Evolutionary conservation across 1,284 basidiomycete species (phyloP).

Genomic region (Austropuccinia psidii): DNA sequence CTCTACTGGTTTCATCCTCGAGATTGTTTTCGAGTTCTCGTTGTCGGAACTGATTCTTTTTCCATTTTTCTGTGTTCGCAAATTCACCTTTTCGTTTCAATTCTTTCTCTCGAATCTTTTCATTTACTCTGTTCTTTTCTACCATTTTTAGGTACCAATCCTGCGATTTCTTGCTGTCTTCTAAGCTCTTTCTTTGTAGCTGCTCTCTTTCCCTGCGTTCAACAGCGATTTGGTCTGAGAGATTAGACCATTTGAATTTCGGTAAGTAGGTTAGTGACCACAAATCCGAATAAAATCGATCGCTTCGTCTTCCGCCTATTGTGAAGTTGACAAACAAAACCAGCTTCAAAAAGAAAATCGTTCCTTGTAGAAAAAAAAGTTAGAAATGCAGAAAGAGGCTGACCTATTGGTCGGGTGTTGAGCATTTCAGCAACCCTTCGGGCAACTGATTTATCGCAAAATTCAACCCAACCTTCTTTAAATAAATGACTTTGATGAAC

Average conservation of each 20-base stretch:
- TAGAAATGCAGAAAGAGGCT: conserved; percentile 10
- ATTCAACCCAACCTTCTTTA: conserved; percentile 98
- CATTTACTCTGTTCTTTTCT: conserved; percentile 80
- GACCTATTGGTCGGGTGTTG: conserved; percentile 82
- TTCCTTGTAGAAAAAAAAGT: neutral
- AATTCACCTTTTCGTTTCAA: neutral
- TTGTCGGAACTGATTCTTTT: conserved; percentile 1
- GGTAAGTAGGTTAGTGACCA: conserved; percentile 99
- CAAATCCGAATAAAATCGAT: conserved; percentile 82
- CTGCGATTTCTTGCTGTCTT: conserved; percentile 80
- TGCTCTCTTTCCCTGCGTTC: conserved; percentile 83
- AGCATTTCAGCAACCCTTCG: conserved; percentile 86
- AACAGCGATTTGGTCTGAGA: conserved; percentile 98
- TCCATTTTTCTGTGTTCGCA: neutral
- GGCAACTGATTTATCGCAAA: conserved; percentile 83
- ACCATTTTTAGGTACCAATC: conserved; percentile 89
- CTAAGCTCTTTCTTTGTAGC: conserved; percentile 77
- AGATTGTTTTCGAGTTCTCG: conserved; percentile 34
- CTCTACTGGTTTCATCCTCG: conserved; percentile 31
- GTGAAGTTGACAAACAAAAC: neutral
- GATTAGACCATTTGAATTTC: conserved; percentile 97
- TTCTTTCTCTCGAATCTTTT: conserved; percentile 67
- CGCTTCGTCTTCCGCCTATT: conserved; percentile 70
- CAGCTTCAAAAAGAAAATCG: neutral
- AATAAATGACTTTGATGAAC: conserved; percentile 56